phyloP scores from a whole-genome alignment of 176 grass and related monocot species.

The Pontederia crassipes region DNA sequence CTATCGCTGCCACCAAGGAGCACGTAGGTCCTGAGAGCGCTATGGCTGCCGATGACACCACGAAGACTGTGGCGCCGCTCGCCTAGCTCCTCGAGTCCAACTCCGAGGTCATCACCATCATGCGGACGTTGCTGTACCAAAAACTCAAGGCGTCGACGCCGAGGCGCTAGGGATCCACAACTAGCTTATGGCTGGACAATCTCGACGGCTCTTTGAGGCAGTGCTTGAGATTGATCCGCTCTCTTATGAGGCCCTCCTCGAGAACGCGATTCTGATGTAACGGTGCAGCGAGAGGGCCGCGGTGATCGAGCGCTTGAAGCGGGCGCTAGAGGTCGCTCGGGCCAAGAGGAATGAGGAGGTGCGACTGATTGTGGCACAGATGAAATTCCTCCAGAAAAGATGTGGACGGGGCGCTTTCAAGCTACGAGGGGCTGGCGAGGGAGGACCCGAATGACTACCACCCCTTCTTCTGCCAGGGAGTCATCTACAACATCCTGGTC shows the following conservation, averaged over 20 bases:
- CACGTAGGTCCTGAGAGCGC: conserved; percentile 15
- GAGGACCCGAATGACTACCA: conserved; percentile 56
- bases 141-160: conserved; percentile 21
- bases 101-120: too few species aligned
- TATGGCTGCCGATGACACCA: not conserved
- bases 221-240: conserved; percentile 24
- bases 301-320: conserved; percentile 26
- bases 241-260: too few species aligned
- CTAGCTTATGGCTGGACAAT: conserved; percentile 12
- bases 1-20: conserved; percentile 7
- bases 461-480: conserved; percentile 45
- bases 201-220: conserved; percentile 26
- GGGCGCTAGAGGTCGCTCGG: conserved; percentile 25
- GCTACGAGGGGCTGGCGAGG: conserved; percentile 42
- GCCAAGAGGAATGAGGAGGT: conserved; percentile 19
- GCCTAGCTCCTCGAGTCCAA: too few species aligned
- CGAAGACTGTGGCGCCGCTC: conserved; percentile 2
- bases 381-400: conserved; percentile 56
- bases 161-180: conserved; percentile 18
- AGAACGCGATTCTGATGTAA: conserved; percentile 48
- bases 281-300: conserved; percentile 12
- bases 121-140: conserved; percentile 16
- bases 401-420: conserved; percentile 46
- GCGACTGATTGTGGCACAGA: conserved; percentile 44
- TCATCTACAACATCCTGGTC: conserved; percentile 42